Evolutionary conservation across 1,284 basidiomycete species (phyloP).

Genomic region (Laetiporus sulphureus): DNA sequence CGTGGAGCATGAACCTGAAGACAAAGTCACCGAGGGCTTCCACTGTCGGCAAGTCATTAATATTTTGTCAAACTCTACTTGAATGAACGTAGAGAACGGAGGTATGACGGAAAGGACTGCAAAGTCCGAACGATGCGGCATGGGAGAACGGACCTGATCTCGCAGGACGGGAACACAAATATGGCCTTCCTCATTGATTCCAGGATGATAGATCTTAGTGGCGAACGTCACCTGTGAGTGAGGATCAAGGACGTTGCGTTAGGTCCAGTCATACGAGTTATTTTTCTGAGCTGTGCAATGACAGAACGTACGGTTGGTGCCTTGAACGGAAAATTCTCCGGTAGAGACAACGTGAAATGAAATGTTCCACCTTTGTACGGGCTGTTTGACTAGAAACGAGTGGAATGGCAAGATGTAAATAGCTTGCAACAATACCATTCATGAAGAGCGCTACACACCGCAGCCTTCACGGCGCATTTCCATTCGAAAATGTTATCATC

Average conservation of each 20-base stretch:
- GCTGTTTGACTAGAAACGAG: slow-evolving; percentile 51
- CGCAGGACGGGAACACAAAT: slow-evolving; percentile 78
- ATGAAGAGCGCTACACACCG: slow-evolving; percentile 40
- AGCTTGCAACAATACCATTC: background rate
- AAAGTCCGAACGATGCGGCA: background rate
- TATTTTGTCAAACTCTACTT: too few species aligned
- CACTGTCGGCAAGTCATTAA: slow-evolving; percentile 45
- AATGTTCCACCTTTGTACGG: slow-evolving; percentile 86
- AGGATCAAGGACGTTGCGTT: background rate
- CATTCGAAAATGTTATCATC: slow-evolving; percentile 76
- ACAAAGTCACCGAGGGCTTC: slow-evolving; percentile 82
- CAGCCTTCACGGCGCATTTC: slow-evolving; percentile 73
- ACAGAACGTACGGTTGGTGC: slow-evolving; percentile 60
- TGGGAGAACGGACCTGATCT: slow-evolving; percentile 59
- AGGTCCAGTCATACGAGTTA: too few species aligned
- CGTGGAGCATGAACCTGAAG: slow-evolving; percentile 43
- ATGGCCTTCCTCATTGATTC: slow-evolving; percentile 85
- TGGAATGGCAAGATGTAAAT: too few species aligned
- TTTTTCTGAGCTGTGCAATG: too few species aligned
- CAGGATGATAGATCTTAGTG: slow-evolving; percentile 90
- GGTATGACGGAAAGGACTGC: too few species aligned
- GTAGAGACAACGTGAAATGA: slow-evolving; percentile 65
- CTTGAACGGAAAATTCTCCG: slow-evolving; percentile 86
- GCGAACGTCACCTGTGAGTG: slow-evolving; percentile 67
- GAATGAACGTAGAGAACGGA: too few species aligned